Conservation (phyloP, 257 asterid genomes). For the Mentha longifolia region DNA sequence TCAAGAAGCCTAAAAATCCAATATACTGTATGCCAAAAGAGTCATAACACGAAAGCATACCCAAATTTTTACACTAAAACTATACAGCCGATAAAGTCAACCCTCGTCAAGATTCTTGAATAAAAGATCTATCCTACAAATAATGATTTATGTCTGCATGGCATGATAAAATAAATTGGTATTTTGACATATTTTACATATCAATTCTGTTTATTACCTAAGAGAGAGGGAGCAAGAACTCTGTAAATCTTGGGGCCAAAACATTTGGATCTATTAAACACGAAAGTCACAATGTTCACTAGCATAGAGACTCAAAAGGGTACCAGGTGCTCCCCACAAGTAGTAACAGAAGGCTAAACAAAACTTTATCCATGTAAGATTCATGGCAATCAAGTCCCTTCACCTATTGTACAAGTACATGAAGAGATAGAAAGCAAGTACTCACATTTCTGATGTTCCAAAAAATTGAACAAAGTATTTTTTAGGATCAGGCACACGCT, state of each 20-base stretch:
- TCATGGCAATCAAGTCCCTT: constrained; percentile 4
- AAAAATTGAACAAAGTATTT: constrained; percentile 82
- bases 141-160: neutral
- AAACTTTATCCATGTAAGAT: neutral
- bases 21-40: neutral
- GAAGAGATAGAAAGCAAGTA: constrained; percentile 18
- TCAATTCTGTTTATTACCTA: neutral
- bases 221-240: neutral
- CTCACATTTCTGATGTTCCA: constrained; percentile 92
- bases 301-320: constrained; percentile 2
- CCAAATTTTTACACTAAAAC: neutral
- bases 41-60: neutral
- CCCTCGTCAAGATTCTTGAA: constrained; percentile 6
- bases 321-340: constrained; percentile 2
- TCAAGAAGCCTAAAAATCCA: neutral
- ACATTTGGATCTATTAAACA: neutral
- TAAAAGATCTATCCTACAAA: neutral
- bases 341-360: constrained; percentile 1
- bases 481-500: constrained; percentile 65
- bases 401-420: constrained; percentile 25
- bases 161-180: neutral
- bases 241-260: neutral
- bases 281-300: neutral
- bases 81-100: neutral
- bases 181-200: neutral